Evolutionary conservation across 495 filamentous ascomycete genomes (phyloP), one percentile per base, ranked within the genome.

Genomic region (Aspergillus bridgeri): DNA sequence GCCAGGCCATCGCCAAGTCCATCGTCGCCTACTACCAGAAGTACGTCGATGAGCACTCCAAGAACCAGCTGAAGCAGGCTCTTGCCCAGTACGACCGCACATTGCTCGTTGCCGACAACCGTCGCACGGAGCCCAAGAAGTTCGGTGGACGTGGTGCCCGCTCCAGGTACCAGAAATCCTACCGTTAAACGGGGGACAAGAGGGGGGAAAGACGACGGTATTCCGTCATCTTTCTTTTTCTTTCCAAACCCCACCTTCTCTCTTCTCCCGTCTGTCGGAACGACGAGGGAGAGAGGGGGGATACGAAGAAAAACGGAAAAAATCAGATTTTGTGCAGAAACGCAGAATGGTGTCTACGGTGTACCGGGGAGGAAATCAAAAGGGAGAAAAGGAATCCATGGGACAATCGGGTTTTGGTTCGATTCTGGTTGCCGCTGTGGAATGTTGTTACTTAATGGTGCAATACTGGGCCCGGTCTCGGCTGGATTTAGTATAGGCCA

Each of bases 21-120:
- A 90, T 96, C 65, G 90, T 98, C 70, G 92, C 94, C 77, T 98
- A 98, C 89, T 98, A 96, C 89, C 94, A 97, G 86, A 98, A 98
- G 83, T 98, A 87, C 81, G 90, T 98, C 77, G 94, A 98, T 73
- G 94, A 98, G 88, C 91, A 98, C 86, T 88, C 89, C 81, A 98
- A 98, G 90, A 98, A 97, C 86, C 83, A 88, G 79, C 83, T 98
- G 67, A 98, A 98, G 90, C 87, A 91, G 76, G 89, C 89, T 60
- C 84, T 98, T 60, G 87, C 89, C 70, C 84, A 89, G 75, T 98
- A 95, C 84, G 94, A 98, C 84, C 87, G 94, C 66, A 96, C 90
- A 74, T 83, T 98, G 61, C 86, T 98, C 66, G 94, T 98, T 64
- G 95, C 94, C 75, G 94, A 98, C 74, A 96, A 96, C 84, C 83